These are phyloP conservation scores for Rosa lucieae DNA, from an alignment of 306 rosid species.

Conservation along the genomic window DNA sequence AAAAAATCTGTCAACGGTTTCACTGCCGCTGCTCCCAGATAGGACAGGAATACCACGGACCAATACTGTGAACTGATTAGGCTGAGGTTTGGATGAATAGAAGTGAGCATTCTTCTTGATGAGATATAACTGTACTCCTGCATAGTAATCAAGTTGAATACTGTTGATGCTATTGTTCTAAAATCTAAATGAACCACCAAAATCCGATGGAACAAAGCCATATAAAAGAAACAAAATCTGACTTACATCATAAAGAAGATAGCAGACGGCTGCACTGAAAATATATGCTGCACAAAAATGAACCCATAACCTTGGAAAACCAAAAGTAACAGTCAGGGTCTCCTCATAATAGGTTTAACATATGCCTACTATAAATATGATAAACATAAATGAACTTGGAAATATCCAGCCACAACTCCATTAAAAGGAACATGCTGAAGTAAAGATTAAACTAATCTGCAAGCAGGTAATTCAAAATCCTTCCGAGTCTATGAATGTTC, in stretches of 20 bases:
- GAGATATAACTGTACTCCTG: constrained; percentile 71
- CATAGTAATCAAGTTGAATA: constrained; percentile 24
- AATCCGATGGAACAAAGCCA: not conserved
- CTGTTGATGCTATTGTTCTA: not conserved
- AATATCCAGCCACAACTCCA: not conserved
- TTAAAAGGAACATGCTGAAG: not conserved
- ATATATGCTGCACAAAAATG: constrained; percentile 79
- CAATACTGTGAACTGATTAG: constrained; percentile 58
- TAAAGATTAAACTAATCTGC: not conserved
- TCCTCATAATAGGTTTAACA: constrained; percentile 20
- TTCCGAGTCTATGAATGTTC: not conserved
- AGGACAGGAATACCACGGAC: constrained; percentile 70
- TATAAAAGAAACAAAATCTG: constrained; percentile 17
- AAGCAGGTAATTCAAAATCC: constrained; percentile 1
- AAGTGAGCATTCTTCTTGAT: constrained; percentile 56
- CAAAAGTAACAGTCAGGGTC: constrained; percentile 38
- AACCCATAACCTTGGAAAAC: constrained; percentile 76
- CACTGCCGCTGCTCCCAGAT: constrained; percentile 60
- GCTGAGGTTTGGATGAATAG: constrained; percentile 60
- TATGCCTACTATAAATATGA: constrained; percentile 7
- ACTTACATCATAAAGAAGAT: constrained; percentile 81
- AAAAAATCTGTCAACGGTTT: constrained; percentile 65
- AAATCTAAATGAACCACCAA: constrained; percentile 22
- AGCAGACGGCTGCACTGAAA: constrained; percentile 83
- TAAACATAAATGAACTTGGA: constrained; percentile 2